Evolutionary conservation across 148 eudicot species (phyloP), one percentile per base, ranked within the genome.

Genomic region (Bassia scoparia): DNA sequence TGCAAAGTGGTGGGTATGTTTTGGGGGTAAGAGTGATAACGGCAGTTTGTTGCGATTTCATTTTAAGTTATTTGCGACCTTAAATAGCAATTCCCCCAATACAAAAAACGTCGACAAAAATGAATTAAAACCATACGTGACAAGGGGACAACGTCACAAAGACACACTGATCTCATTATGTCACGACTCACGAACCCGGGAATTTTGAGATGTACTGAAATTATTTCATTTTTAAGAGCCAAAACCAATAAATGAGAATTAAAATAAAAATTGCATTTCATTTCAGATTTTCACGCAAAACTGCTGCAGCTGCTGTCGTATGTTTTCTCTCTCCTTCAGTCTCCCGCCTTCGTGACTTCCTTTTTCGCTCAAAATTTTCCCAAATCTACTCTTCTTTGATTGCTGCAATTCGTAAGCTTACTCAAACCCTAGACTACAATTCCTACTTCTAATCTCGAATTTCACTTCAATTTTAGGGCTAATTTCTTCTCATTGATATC

Each of bases 391-490:
- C n/a, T n/a, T n/a, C 18, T 7, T 38, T 61, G 31, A 74, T 48
- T 52, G 20, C 48, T 61, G 34, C 73, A 52, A 73, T 34, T 68
- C 43, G 74, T 69, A 43, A 68, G 69, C 17, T 4, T 46, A 50
- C 61, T 43, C 6, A 74, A 78, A 79, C 81, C 81, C 81, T 79
- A 79, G 58, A 60, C 30, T 16, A 52, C 23, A 18, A 61, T 8
- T 73, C 62, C 23, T 58, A 3, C 38, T 56, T 35, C n/a, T 26
- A 0, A 29, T 8, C 24, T 62, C 31, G 9, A 56, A 20, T 61
- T 77, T 62, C 65, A 26, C 50, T 68, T 69, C 41, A 34, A 61
- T 60, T 49, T 69, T 15, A 9, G 68, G 46, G 10, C 33, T 55
- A 56, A 10, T 72, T 30, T 1, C n/a, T 73, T 33, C 31, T 61